phyloP scores from a whole-genome alignment of 139 green algal species.

The Closterium sp. region DNA sequence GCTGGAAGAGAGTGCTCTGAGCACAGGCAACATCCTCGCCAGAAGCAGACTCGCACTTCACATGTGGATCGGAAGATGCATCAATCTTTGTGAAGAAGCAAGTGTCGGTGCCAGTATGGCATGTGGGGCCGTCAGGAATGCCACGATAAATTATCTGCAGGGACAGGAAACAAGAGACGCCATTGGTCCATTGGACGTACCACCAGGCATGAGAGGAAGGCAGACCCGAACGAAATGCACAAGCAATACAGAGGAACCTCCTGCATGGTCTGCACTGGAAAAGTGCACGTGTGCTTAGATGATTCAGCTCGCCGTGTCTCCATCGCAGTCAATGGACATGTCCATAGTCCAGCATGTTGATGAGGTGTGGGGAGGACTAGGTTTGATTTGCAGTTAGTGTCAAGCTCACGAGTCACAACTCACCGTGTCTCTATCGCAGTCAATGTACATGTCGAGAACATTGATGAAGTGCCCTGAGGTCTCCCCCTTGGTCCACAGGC shows the following conservation, averaged over 20 bases:
- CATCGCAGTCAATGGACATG: too few relatives aligned
- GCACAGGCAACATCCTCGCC: not conserved
- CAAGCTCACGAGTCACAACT: too few relatives aligned
- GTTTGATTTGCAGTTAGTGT: too few relatives aligned
- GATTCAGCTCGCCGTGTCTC: too few relatives aligned
- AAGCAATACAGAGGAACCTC: not conserved
- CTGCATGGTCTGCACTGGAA: not conserved
- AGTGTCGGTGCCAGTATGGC: not conserved
- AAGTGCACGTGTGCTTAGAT: too few relatives aligned
- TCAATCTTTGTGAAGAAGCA: not conserved
- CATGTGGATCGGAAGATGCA: not conserved
- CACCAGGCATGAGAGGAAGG: not conserved
- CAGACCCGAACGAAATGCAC: not conserved
- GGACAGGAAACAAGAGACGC: not conserved
- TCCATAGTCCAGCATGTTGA: too few relatives aligned
- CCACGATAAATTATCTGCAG: not conserved
- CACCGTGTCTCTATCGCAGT: conserved; percentile 92
- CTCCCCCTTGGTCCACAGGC: conserved; percentile 97
- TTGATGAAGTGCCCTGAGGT: conserved; percentile 92
- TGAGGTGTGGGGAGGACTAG: too few relatives aligned
- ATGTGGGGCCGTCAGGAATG: not conserved
- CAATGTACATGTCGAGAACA: conserved; percentile 67
- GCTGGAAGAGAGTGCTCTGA: not conserved
- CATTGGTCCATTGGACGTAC: not conserved
- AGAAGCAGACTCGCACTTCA: not conserved